Evolutionary conservation across 1,284 basidiomycete species (phyloP).

Genomic region (Sanghuangporus sanghuang): DNA sequence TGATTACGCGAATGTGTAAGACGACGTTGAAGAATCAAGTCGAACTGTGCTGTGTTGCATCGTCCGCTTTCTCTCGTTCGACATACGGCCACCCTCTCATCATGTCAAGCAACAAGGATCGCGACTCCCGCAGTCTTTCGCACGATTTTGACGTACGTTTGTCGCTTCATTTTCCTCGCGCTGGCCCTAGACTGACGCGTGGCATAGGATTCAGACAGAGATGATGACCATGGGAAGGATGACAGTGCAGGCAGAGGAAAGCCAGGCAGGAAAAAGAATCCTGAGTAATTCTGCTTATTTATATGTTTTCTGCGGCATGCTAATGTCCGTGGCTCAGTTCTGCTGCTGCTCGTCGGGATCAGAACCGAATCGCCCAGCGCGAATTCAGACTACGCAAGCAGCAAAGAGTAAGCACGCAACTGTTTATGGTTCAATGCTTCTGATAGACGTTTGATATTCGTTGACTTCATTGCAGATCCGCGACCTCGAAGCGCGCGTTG

Average conservation of each 20-base stretch:
- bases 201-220: conserved; percentile 54
- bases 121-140: conserved; percentile 17
- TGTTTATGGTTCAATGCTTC: conserved; percentile 4
- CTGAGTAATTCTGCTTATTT: conserved; percentile 53
- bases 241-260: conserved; percentile 45
- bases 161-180: neutral
- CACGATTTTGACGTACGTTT: conserved; percentile 14
- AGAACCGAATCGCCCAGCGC: conserved; percentile 90
- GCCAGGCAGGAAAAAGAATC: conserved; percentile 81
- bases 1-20: neutral
- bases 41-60: neutral
- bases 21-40: neutral
- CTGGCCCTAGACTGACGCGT: neutral
- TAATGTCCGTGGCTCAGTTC: conserved; percentile 43
- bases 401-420: conserved; percentile 51
- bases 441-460: conserved; percentile 7
- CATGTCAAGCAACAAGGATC: conserved; percentile 9
- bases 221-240: conserved; percentile 33
- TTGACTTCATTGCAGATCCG: conserved; percentile 58
- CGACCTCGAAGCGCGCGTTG: conserved; percentile 87
- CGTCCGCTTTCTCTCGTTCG: neutral
- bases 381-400: conserved; percentile 90
- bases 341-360: conserved; percentile 79
- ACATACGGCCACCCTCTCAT: neutral
- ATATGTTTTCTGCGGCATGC: conserved; percentile 12